Conservation (phyloP, 106 monocot species). For the Xerophyta viscosa region DNA sequence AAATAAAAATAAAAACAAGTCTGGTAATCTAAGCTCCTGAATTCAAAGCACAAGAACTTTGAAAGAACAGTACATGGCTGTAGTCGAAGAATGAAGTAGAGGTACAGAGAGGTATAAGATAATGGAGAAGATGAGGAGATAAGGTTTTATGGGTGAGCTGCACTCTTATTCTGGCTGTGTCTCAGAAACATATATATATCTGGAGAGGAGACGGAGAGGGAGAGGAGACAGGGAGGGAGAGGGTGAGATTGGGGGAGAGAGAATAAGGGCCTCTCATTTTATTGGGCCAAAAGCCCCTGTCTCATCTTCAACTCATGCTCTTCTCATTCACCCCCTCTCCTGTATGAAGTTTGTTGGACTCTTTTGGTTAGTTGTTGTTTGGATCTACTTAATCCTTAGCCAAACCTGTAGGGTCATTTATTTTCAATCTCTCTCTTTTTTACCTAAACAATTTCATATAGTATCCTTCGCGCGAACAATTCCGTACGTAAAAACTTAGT, state of each 20-base stretch:
- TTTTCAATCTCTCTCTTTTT: not conserved
- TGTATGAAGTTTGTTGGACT: not conserved
- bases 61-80: not conserved
- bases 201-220: not conserved
- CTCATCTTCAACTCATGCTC: not conserved
- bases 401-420: not conserved
- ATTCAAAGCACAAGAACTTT: not conserved
- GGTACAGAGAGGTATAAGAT: not conserved
- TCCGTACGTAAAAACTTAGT: too few relatives aligned
- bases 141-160: constrained; percentile 33
- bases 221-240: constrained; percentile 2
- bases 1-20: not conserved
- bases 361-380: constrained; percentile 1
- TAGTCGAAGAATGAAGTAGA: not conserved
- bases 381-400: not conserved
- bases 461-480: too few relatives aligned
- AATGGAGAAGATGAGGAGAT: constrained; percentile 13
- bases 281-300: not conserved
- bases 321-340: not conserved
- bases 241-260: constrained; percentile 7
- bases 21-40: not conserved
- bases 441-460: not conserved
- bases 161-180: not conserved
- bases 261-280: constrained; percentile 11
- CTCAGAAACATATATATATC: too few relatives aligned